These are phyloP conservation scores for Cyamopsis tetragonoloba DNA, from an alignment of 306 rosid species.

Conservation along the genomic window DNA sequence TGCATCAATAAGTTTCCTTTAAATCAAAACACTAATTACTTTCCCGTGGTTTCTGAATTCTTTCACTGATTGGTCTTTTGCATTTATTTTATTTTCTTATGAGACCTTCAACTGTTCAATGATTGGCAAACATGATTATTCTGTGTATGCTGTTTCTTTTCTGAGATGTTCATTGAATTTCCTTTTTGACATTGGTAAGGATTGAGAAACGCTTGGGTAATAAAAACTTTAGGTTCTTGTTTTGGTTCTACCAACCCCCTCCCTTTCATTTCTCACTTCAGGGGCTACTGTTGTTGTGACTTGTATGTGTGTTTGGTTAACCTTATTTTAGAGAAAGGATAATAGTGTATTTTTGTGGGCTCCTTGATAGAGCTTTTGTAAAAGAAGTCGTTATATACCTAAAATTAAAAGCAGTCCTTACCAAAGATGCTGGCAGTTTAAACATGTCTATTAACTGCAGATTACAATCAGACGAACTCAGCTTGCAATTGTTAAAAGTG, in stretches of 20 bases:
- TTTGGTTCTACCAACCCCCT: neutral
- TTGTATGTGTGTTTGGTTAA: too few species aligned
- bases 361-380: too few species aligned
- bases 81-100: conserved; percentile 22
- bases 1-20: conserved; percentile 19
- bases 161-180: neutral
- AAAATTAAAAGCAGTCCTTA: too few species aligned
- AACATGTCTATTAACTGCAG: conserved; percentile 5
- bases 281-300: too few species aligned
- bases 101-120: neutral
- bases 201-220: neutral
- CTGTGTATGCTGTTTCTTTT: neutral
- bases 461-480: neutral
- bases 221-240: neutral
- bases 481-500: conserved; percentile 5
- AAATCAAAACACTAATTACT: conserved; percentile 10
- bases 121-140: neutral
- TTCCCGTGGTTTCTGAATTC: conserved; percentile 14
- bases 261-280: neutral
- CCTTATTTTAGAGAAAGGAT: too few species aligned
- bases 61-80: conserved; percentile 9
- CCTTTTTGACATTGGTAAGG: conserved; percentile 3
- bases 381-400: too few species aligned
- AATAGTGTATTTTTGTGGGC: too few species aligned
- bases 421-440: too few species aligned